phyloP scores from a whole-genome alignment of 2,329 filamentous ascomycete species.

The Talaromyces sp. region DNA sequence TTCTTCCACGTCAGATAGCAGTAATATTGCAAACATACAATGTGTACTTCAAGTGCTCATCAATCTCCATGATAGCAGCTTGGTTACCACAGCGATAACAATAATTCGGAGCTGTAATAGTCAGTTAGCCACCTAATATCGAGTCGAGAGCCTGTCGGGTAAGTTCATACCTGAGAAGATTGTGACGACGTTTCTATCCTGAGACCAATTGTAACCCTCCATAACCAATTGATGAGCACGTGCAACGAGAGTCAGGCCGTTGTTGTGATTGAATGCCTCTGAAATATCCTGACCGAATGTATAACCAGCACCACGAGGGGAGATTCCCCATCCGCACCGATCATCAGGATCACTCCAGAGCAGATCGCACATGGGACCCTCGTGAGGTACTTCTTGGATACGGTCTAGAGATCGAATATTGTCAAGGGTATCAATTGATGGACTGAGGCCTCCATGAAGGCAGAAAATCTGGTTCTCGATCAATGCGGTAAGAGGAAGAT shows the following conservation, averaged over 20 bases:
- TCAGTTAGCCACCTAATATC: neutral
- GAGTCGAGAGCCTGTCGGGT: neutral
- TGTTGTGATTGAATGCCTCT: slow-evolving; percentile 99
- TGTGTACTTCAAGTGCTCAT: slow-evolving; percentile 98
- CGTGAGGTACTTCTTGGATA: slow-evolving; percentile 96
- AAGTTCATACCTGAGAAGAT: slow-evolving; percentile 79
- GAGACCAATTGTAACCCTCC: slow-evolving; percentile 99
- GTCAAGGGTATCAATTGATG: slow-evolving; percentile 91
- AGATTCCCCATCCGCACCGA: slow-evolving; percentile 92
- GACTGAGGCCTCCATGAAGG: slow-evolving; percentile 91
- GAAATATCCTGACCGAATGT: slow-evolving; percentile 97
- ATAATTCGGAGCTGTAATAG: slow-evolving; percentile 71
- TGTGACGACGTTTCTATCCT: slow-evolving; percentile 95
- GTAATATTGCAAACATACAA: slow-evolving; percentile 67
- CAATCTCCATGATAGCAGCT: slow-evolving; percentile 99
- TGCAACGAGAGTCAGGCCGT: slow-evolving; percentile 90
- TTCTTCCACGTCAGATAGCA: neutral
- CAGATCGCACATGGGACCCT: slow-evolving; percentile 96
- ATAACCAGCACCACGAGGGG: slow-evolving; percentile 87
- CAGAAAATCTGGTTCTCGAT: slow-evolving; percentile 99
- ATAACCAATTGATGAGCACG: slow-evolving; percentile 97
- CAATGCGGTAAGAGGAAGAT: slow-evolving; percentile 90
- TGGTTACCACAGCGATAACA: slow-evolving; percentile 99
- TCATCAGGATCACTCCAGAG: slow-evolving; percentile 98
- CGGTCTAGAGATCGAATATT: slow-evolving; percentile 93